Conservation (phyloP, 2,329 filamentous ascomycete species). For the Colletotrichum noveboracense region DNA sequence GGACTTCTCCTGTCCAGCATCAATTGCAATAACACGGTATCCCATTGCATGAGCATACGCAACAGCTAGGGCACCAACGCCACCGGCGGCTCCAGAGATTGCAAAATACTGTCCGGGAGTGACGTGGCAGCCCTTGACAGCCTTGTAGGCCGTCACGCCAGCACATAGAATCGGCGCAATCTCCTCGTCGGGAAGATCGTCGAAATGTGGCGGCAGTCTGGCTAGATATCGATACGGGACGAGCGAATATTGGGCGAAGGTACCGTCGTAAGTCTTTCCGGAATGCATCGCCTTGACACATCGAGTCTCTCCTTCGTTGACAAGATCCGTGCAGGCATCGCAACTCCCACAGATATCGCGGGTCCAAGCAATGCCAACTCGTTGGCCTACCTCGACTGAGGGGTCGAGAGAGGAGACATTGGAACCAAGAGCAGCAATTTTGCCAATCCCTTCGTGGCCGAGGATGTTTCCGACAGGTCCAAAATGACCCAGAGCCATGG, state of each 20-base stretch:
- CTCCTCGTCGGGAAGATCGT: conserved; percentile 34
- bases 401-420: conserved; percentile 30
- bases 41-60: conserved; percentile 48
- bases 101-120: conserved; percentile 40
- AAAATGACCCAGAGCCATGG: conserved; percentile 41
- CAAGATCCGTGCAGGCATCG: conserved; percentile 31
- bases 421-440: conserved; percentile 39
- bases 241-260: conserved; percentile 43
- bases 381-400: conserved; percentile 33
- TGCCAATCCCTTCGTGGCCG: conserved; percentile 51
- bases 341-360: conserved; percentile 40
- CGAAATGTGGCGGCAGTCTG: conserved; percentile 31
- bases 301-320: conserved; percentile 38
- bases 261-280: conserved; percentile 38
- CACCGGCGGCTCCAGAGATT: conserved; percentile 43
- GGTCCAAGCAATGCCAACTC: conserved; percentile 44
- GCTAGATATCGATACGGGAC: conserved; percentile 38
- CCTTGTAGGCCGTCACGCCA: conserved; percentile 49
- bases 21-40: conserved; percentile 42
- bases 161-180: conserved; percentile 47
- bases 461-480: conserved; percentile 38
- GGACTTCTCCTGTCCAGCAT: conserved; percentile 36
- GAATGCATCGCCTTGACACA: conserved; percentile 38
- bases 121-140: conserved; percentile 35
- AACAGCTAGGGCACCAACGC: conserved; percentile 43